Evolutionary conservation across 2,329 filamentous ascomycete genomes (phyloP), one percentile per base, ranked within the genome.

Genomic region (Cladobotryum protrusum): DNA sequence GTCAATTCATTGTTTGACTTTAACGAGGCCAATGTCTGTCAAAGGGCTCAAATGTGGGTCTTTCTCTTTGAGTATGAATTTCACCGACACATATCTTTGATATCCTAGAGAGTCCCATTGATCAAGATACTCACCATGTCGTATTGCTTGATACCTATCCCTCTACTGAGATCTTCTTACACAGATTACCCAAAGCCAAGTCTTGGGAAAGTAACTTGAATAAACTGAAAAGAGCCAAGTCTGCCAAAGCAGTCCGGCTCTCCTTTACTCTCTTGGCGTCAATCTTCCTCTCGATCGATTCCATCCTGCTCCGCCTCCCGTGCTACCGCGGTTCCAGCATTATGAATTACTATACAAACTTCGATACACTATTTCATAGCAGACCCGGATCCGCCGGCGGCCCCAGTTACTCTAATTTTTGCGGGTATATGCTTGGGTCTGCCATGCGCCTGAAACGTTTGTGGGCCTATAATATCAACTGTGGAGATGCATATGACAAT

Each of bases 381-480:
- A 5, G 51, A 11, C 42, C 52, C 52, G 45, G 55, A 59, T 53
- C 74, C 72, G 8, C 62, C 63, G 15, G 64, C 68, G 6, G 72
- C 63, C 54, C 74, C 77, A 17, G 67, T 69, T 3, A 81, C 59
- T 14, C 75, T 73, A 7, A 77, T 62, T 49, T 73, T 77, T 7
- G 76, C 78, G 0, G 76, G 79, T 36, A 68, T 60, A 45, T 81
- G 81, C 3, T 67, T 61, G 0, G 75, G 75, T 1, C 70, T 66
- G 56, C 77, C 74, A 50, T 74, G 71, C 2, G 70, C 47, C 29
- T 54, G 54, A 48, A 59, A 58, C 7, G 56, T 60, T 47, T 59
- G 56, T 11, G 56, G 58, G 15, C 53, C 54, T 19, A 57, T 70
- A 47, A 76, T 68, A 48, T 75, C 76, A n/a, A 72, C 73, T 2